Evolutionary conservation across 1,139 yeast genomes (phyloP), one percentile per base, ranked within the genome.

Genomic region (Protomyces inundatus): DNA sequence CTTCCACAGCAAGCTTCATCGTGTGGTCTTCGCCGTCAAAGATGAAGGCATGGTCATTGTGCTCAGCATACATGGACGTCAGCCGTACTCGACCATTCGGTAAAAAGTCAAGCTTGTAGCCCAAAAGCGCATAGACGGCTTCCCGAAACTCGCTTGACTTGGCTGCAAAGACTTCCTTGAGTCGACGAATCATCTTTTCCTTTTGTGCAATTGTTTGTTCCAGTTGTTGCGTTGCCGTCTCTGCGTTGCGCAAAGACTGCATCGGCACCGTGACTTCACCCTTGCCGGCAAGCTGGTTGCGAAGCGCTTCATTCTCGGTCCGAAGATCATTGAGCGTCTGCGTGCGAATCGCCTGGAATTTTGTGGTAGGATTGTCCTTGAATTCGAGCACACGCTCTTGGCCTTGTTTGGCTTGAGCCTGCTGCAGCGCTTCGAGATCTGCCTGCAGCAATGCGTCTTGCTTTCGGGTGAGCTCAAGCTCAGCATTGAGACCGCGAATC

Each of bases 91-190:
- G 86, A 35, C 84, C 80, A 48, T 87, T 82, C 6, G 85, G 85
- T 61, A 85, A 75, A 67, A 89, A 86, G 71, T 88, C 96, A 35
- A 90, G 77, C 42, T 82, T 81, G 74, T 84, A 90, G 0, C 97
- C 97, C 65, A 90, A 79, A 51, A 87, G 79, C 10, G 85, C 80
- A 58, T 86, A 84, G 0, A 90, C 85, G 0, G 87, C 83, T 42
- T 85, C 84, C 40, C 90, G 77, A 62, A 88, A 85, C 71, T 88
- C 95, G 48, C 81, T 76, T n/a, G 95, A 85, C 72, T 88, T 87
- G 66, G 82, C 81, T n/a, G 84, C 76, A 71, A 84, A 90, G 54
- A 68, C 66, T 66, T 68, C 62, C 36, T 81, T 82, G 64, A 90
- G 78, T 54, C 97, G 77, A 37, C 75, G 78, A 54, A 81, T 80